Base-by-base conservation (phyloP, 352 stramenopile species). In the Blastocystis sp. region DNA sequence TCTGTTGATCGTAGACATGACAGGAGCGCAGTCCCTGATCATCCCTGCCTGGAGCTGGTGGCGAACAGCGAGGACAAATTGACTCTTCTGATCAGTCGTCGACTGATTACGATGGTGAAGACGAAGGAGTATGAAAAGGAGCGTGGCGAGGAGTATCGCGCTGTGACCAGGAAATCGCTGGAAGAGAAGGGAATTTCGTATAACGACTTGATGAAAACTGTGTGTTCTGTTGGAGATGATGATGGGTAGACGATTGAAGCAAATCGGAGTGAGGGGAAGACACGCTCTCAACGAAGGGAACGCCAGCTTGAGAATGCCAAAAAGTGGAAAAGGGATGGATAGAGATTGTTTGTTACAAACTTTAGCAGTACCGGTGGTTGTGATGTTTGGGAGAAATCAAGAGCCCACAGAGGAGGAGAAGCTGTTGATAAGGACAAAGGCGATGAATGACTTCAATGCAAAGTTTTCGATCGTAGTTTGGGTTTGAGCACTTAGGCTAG, bases 71-170 rank as follows among this genome's bases (percentile, higher is more conserved):
- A 88, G 59, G 76, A 88, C 16, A 76, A 73, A 43, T 54, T 88
- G n/a, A 76, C 76, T 34, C 47, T 62, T 43, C 64, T 88, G 64
- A 54, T 88, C 13, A 59, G 26, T 9, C 59, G 76, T n/a, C 55
- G 76, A 70, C 76, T 88, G 18, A 70, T 88, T 3, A 88, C 76
- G 47, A 88, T 88, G 76, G 54, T 54, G 43, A 88, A 88, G 43
- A 47, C 63, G 3, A 30, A 20, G 16, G 59, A 64, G 47, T 88
- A 88, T 30, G 59, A 76, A 24, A 9, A 24, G 16, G 37, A 30
- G 76, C 39, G 39, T 3, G 8, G 43, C 24, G 43, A 50, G 3
- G 45, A 64, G 54, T 81, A 81, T 47, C 53, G 26, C n/a, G 47
- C n/a, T 20, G 45, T 81, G 16, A 81, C 70, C 16, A 41, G 37